A percentile compares a stretch with the other conserved stretches of the same genome.
Conservation (phyloP, 805 yeast genomes). For the Ascoidea asiatica region DNA sequence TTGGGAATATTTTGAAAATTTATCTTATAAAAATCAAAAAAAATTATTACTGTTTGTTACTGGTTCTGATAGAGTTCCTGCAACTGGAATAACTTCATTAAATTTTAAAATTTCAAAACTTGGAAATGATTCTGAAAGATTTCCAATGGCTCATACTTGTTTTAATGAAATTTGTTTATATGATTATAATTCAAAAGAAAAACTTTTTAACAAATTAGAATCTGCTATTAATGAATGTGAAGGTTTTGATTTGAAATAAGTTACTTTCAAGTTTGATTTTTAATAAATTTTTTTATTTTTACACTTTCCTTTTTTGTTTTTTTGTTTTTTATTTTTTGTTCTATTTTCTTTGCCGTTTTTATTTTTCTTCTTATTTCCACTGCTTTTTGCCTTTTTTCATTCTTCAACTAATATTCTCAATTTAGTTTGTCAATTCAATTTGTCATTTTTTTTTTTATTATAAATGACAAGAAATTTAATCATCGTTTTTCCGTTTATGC, state of each 20-base stretch:
- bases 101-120: slow-evolving; percentile 54
- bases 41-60: slow-evolving; percentile 66
- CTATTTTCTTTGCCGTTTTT: too few relatives aligned
- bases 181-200: slow-evolving; percentile 44
- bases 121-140: slow-evolving; percentile 28
- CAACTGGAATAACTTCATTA: slow-evolving; percentile 76
- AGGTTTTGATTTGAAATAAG: slow-evolving; percentile 72
- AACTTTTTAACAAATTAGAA: slow-evolving; percentile 42
- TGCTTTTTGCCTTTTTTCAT: too few relatives aligned
- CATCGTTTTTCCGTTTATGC: too few relatives aligned
- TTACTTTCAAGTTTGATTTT: too few relatives aligned
- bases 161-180: slow-evolving; percentile 79
- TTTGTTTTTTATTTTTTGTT: too few relatives aligned
- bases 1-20: slow-evolving; percentile 60
- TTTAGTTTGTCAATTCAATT: too few relatives aligned
- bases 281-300: too few relatives aligned
- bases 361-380: too few relatives aligned
- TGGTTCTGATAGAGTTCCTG: slow-evolving; percentile 86
- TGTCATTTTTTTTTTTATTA: too few relatives aligned
- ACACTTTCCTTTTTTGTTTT: too few relatives aligned
- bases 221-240: slow-evolving; percentile 66
- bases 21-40: slow-evolving; percentile 37
- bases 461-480: too few relatives aligned
- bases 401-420: too few relatives aligned
- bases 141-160: slow-evolving; percentile 90